A percentile compares a stretch with the other conserved stretches of the same genome.
Conservation (phyloP, 345 rosid genomes). For the Sonneratia caseolaris region DNA sequence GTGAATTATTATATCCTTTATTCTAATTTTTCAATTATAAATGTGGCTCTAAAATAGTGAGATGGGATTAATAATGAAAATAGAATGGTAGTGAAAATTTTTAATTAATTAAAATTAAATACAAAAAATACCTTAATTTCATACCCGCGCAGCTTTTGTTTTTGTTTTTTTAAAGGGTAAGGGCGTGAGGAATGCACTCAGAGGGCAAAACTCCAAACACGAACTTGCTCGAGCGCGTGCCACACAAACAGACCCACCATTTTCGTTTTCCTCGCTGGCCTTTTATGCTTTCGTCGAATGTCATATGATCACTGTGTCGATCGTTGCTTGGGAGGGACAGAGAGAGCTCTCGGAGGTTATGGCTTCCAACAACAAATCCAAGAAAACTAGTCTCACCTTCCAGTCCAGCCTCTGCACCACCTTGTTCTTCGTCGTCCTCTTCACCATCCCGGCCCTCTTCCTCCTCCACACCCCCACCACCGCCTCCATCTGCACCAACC, state of each 20-base stretch:
- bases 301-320: background rate
- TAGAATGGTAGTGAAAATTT: too few species aligned
- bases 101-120: too few species aligned
- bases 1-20: too few species aligned
- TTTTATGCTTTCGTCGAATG: background rate
- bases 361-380: slow-evolving; percentile 34
- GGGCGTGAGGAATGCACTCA: slow-evolving; percentile 40
- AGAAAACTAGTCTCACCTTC: slow-evolving; percentile 28
- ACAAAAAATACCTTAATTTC: background rate
- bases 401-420: slow-evolving; percentile 43
- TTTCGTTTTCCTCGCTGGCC: slow-evolving; percentile 6
- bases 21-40: too few species aligned
- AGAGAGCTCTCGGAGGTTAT: background rate
- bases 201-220: background rate
- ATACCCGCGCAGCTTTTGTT: background rate
- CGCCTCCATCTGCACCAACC: slow-evolving; percentile 24
- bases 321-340: background rate
- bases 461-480: slow-evolving; percentile 47
- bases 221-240: slow-evolving; percentile 22
- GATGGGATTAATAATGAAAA: too few species aligned
- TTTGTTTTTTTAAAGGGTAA: background rate
- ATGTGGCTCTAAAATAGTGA: too few species aligned
- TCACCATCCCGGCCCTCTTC: slow-evolving; percentile 72
- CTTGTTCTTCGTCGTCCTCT: slow-evolving; percentile 67
- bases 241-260: background rate